Base-by-base conservation (phyloP, 2,329 filamentous ascomycete species). In the Pyricularia sp. region DNA sequence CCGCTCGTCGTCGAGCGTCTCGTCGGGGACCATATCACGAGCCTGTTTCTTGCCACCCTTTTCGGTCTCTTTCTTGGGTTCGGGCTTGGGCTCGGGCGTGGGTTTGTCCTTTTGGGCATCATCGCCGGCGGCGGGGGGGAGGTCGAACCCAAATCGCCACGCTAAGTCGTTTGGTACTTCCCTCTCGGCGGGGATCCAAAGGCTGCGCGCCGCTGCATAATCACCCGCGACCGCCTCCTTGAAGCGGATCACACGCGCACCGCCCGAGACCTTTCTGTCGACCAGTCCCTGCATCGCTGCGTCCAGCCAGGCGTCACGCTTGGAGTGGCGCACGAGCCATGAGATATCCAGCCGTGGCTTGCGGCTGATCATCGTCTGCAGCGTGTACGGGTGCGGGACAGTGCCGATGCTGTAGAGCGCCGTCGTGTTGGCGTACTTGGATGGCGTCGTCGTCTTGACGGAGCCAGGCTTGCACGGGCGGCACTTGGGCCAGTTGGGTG, bases 341-440 rank as follows among this genome's bases (percentile, higher is more conserved):
- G 82, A 78, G 1, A 90, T 79, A 65, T 90, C 89, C 66, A 92
- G 81, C 1, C 84, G 80, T 2, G 87, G 83, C 59, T 86, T 83
- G 69, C 88, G 84, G 71, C 88, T 84, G 70, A 88, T 84, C 23
- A 98, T 82, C 14, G 88, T 86, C 68, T 89, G 86, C 61, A 93
- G 83, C 1, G 94, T 97, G 81, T 93, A 97, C 0, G 95, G 95
- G 77, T 99, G 95, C 0, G 94, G 94, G 14, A 98, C 90, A 0
- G 89, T 92, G 70, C 91, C 93, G 71, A 99, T 92, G 2, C 91
- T 93, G 81, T 93, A 98, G 20, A 90, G 76, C 1, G 83, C 83
- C 17, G 89, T 89, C 4, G 84, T 85, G 78, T 97, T 97, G 69
- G 85, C 85, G 78, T 92, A 95, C 23, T 84, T 80, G 3, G 85